A percentile compares a stretch with the other conserved stretches of the same genome.
Conservation (phyloP, 352 stramenopile species). For the Phytophthora europaea region DNA sequence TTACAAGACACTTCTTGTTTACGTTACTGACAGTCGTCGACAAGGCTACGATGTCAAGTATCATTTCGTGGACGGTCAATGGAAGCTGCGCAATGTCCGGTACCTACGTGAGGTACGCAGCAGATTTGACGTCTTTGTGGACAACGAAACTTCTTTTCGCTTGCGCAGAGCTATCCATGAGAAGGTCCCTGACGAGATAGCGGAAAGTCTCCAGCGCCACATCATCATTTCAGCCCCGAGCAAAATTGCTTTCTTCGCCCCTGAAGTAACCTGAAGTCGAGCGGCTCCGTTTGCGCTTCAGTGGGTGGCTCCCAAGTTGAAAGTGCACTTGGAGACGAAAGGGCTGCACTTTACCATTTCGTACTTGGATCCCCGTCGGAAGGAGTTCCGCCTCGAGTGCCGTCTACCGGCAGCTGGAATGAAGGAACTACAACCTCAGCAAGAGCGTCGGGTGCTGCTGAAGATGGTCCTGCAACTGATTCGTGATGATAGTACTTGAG, state of each 20-base stretch:
- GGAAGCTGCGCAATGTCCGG: not conserved
- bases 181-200: not conserved
- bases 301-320: not conserved
- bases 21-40: not conserved
- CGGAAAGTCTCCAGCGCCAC: not conserved
- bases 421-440: not conserved
- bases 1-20: not conserved
- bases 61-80: not conserved
- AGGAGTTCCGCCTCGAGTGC: not conserved
- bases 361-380: not conserved
- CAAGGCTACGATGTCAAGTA: not conserved
- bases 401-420: not conserved
- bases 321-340: not conserved
- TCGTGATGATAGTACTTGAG: not conserved
- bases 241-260: not conserved
- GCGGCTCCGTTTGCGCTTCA: not conserved
- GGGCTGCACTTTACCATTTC: not conserved
- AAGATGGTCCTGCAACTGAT: not conserved
- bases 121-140: not conserved
- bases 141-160: not conserved
- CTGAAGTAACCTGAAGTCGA: not conserved
- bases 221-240: not conserved
- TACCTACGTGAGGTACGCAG: not conserved
- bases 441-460: not conserved
- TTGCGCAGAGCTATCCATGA: not conserved